Base-by-base conservation (phyloP, 768 basidiomycete species). In the Serendipita sp. region DNA sequence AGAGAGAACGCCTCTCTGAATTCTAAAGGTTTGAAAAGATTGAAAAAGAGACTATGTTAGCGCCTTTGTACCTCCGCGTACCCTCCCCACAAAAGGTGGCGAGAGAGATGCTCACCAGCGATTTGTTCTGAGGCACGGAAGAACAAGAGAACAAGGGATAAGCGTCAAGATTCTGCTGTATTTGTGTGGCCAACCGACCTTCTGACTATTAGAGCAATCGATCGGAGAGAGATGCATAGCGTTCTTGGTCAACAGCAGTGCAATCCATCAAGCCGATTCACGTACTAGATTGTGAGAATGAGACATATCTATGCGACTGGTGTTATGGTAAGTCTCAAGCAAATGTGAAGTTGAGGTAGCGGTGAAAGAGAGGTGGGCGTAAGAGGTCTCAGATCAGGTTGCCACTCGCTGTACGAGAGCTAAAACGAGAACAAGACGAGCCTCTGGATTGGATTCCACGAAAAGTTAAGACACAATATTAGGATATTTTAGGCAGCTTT, bases 1-100 rank as follows among this genome's bases (percentile, higher is more conserved):
- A 78, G 72, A 56, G 74, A 75, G 75, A 78, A 78, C 44, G 77
- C 76, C 70, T 76, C 75, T 68, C 76, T 77, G 75, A 77, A 77
- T 66, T 77, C 75, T 72, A 20, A 26, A 31, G n/a, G 38, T n/a
- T 34, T 17, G 26, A 50, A 38, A 34, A 31, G 20, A 22, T 4
- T 22, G 62, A 42, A 16, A 9, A 26, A 38, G 5, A 38, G 14
- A 14, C 5, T 38, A 38, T 38, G 38, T 38, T 14, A 38, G 38
- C 38, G 38, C n/a, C n/a, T n/a, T 38, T 38, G 1, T 38, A 14
- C 1, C 38, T 3, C 7, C 14, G 38, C 14, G 38, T 63, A 13
- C 38, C 48, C 7, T 16, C 56, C 24, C 17, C 22, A 61, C 22
- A 16, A 13, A 26, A 50, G 31, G 5, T 3, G 30, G 17, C 9